A percentile compares a stretch with the other conserved stretches of the same genome.
These are phyloP conservation scores for Abrus pulchellus DNA, from an alignment of 306 rosid genomes.

Conservation along the genomic window DNA sequence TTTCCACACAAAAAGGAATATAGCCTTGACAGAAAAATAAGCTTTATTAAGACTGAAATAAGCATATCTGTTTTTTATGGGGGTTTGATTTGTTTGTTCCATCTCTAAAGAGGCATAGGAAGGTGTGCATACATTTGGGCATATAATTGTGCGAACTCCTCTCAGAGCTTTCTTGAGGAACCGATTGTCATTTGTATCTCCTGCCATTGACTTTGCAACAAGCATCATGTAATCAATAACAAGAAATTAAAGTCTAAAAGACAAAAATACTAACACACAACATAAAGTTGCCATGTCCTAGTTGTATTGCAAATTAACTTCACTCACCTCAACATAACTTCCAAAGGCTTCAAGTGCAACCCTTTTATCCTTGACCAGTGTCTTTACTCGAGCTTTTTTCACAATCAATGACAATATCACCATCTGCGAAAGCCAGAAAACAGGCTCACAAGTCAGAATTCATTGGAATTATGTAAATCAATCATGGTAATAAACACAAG, in stretches of 20 bases:
- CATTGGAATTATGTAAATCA: slow-evolving; percentile 28
- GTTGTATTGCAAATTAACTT: slow-evolving; percentile 43
- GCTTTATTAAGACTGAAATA: not conserved
- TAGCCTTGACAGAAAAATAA: slow-evolving; percentile 24
- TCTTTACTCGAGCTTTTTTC: slow-evolving; percentile 76
- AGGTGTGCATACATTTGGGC: slow-evolving; percentile 78
- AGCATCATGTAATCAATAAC: slow-evolving; percentile 44
- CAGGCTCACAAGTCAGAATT: slow-evolving; percentile 53
- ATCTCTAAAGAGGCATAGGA: slow-evolving; percentile 33
- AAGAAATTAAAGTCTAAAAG: slow-evolving; percentile 19
- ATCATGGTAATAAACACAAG: slow-evolving; percentile 26
- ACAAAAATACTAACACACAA: slow-evolving; percentile 27
- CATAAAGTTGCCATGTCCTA: not conserved
- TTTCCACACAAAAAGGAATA: not conserved
- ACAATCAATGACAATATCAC: slow-evolving; percentile 90
- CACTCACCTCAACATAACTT: slow-evolving; percentile 85
- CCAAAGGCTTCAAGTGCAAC: slow-evolving; percentile 96
- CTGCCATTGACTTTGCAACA: slow-evolving; percentile 72
- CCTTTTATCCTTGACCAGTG: slow-evolving; percentile 86
- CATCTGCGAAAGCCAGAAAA: slow-evolving; percentile 74
- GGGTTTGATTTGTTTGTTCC: not conserved
- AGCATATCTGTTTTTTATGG: slow-evolving; percentile 21
- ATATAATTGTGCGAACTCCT: slow-evolving; percentile 87
- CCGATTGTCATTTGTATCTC: slow-evolving; percentile 72
- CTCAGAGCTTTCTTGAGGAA: slow-evolving; percentile 76